Conservation (phyloP, 495 filamentous ascomycete species). For the Trichoderma virens region DNA sequence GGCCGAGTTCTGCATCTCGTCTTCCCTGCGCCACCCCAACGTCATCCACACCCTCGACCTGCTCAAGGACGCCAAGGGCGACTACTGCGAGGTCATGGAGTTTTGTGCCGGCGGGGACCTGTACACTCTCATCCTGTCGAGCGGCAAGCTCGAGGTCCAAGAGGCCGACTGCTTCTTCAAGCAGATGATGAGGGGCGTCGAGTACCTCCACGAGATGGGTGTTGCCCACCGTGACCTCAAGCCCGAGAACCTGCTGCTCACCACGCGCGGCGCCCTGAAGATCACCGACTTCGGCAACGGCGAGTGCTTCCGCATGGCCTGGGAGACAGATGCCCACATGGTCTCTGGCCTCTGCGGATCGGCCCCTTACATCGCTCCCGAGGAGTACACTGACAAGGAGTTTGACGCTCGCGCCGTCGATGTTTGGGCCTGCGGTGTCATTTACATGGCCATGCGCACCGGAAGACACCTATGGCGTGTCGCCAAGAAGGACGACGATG, state of each 20-base stretch:
- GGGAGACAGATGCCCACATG: constrained; percentile 98
- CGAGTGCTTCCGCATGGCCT: constrained; percentile 99
- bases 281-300: constrained; percentile 99
- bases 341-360: constrained; percentile 93
- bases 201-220: constrained; percentile 99
- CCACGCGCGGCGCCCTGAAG: constrained; percentile 88
- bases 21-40: constrained; percentile 91
- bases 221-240: constrained; percentile 97
- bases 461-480: constrained; percentile 94
- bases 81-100: constrained; percentile 99
- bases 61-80: constrained; percentile 89
- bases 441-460: constrained; percentile 99
- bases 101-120: constrained; percentile 96
- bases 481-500: constrained; percentile 90
- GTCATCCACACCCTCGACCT: constrained; percentile 97
- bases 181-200: constrained; percentile 97
- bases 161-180: constrained; percentile 99
- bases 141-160: constrained; percentile 83
- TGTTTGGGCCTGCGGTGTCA: constrained; percentile 95
- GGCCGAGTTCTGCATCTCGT: constrained; percentile 99
- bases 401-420: constrained; percentile 97
- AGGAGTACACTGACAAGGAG: constrained; percentile 90
- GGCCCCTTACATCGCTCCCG: constrained; percentile 94
- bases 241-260: constrained; percentile 92
- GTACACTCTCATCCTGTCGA: constrained; percentile 87